phyloP scores from a whole-genome alignment of 768 basidiomycete species.

The Lactarius quietus region DNA sequence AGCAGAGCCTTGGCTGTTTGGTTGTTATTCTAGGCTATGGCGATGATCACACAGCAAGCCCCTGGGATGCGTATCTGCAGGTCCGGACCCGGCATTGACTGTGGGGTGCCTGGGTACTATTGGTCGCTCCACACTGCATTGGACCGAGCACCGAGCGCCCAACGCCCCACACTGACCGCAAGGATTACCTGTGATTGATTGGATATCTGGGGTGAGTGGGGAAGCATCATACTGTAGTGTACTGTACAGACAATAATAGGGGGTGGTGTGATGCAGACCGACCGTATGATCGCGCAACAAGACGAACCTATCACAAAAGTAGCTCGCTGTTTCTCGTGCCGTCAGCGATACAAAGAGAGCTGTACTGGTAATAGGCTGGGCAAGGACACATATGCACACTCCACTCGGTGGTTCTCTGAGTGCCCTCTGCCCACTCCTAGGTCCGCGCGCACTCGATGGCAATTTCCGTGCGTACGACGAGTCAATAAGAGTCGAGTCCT shows the following conservation, averaged over 20 bases:
- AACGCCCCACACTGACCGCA: neutral
- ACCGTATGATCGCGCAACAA: too few species aligned
- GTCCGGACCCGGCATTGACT: neutral
- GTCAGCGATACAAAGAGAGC: neutral
- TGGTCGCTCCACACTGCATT: neutral
- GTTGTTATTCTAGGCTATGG: neutral
- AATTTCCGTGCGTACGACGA: neutral
- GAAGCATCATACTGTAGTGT: neutral
- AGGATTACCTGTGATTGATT: neutral
- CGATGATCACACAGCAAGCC: neutral
- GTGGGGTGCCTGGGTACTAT: neutral
- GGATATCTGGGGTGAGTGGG: neutral
- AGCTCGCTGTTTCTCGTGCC: neutral
- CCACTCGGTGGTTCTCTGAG: neutral
- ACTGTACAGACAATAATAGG: too few species aligned
- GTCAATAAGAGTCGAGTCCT: neutral
- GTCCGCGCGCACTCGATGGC: neutral
- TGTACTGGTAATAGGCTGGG: neutral
- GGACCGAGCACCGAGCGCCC: neutral
- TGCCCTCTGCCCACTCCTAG: neutral
- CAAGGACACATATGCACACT: neutral
- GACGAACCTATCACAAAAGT: constrained; percentile 3
- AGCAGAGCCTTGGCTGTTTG: too few species aligned
- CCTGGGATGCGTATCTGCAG: neutral
- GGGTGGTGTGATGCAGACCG: too few species aligned